Evolutionary conservation across 257 asterid species (phyloP).

Genomic region (Avicennia marina): DNA sequence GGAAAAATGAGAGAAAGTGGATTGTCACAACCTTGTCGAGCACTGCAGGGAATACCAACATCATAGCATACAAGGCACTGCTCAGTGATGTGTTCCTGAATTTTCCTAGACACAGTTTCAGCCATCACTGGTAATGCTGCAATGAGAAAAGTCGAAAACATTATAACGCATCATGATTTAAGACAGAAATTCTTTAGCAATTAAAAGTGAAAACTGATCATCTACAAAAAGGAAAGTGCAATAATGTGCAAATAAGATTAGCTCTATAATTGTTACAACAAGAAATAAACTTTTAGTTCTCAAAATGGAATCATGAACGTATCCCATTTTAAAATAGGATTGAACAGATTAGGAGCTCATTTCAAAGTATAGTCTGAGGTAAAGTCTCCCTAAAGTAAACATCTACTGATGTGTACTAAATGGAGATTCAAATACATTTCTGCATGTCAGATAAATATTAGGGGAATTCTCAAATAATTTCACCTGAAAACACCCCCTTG

Average conservation of each 20-base stretch:
- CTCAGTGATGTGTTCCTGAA: constrained; percentile 71
- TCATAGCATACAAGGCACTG: constrained; percentile 95
- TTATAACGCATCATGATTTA: constrained; percentile 10
- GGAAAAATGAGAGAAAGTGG: constrained; percentile 84
- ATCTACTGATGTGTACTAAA: background rate
- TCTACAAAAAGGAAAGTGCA: background rate
- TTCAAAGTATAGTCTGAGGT: background rate
- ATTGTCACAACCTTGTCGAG: constrained; percentile 74
- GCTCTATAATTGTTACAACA: background rate
- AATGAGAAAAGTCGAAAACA: constrained; percentile 16
- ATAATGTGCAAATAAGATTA: background rate
- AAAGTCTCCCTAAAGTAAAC: background rate
- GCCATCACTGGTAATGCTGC: constrained; percentile 87
- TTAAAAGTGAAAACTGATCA: background rate
- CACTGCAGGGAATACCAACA: constrained; percentile 73
- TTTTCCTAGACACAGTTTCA: constrained; percentile 69
- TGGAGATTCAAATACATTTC: constrained; percentile 4
- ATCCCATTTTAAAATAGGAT: background rate
- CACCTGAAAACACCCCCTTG: constrained; percentile 93
- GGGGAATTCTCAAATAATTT: background rate
- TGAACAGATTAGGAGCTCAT: too few species aligned
- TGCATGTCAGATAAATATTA: too few species aligned
- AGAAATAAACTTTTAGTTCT: background rate
- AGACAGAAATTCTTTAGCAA: constrained; percentile 1
- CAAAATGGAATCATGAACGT: too few species aligned